Conservation (phyloP, 139 green algal genomes). For the Desmodesmus armatus region DNA sequence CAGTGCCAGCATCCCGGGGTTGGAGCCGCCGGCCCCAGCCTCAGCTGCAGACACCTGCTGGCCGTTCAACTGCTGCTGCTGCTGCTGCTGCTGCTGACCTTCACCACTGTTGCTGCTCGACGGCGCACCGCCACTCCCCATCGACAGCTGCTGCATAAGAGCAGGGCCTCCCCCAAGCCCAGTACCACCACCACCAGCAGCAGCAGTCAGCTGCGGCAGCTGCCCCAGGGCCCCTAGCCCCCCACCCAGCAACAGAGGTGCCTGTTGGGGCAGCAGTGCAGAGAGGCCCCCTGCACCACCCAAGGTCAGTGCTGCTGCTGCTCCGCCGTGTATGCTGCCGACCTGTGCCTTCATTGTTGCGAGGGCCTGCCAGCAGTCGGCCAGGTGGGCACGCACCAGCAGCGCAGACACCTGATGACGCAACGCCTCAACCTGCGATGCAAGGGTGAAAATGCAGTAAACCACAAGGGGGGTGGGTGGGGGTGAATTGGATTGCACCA, state of each 20-base stretch:
- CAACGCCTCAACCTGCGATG: too few relatives aligned
- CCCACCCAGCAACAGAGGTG: not conserved
- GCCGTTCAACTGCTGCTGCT: too few relatives aligned
- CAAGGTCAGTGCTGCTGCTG: not conserved
- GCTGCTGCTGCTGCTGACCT: not conserved
- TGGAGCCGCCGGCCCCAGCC: too few relatives aligned
- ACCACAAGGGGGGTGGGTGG: too few relatives aligned
- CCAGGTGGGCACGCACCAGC: constrained; percentile 3
- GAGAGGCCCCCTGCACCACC: too few relatives aligned
- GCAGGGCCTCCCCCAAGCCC: not conserved
- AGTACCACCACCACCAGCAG: not conserved
- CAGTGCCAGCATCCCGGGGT: too few relatives aligned
- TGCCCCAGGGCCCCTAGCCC: not conserved
- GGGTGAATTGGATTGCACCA: too few relatives aligned
- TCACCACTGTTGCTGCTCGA: not conserved
- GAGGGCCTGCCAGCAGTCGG: constrained; percentile 10
- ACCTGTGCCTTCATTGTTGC: constrained; percentile 29
- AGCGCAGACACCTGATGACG: not conserved
- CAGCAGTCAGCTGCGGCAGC: not conserved
- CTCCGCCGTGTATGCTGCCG: not conserved
- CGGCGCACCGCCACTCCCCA: not conserved
- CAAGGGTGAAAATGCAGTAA: too few relatives aligned
- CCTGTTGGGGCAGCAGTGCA: not conserved
- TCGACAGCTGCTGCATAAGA: not conserved
- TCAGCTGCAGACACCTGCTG: too few relatives aligned